These are phyloP conservation scores for Ophiostoma montium DNA, from an alignment of 2,329 filamentous ascomycete species.

Conservation along the genomic window DNA sequence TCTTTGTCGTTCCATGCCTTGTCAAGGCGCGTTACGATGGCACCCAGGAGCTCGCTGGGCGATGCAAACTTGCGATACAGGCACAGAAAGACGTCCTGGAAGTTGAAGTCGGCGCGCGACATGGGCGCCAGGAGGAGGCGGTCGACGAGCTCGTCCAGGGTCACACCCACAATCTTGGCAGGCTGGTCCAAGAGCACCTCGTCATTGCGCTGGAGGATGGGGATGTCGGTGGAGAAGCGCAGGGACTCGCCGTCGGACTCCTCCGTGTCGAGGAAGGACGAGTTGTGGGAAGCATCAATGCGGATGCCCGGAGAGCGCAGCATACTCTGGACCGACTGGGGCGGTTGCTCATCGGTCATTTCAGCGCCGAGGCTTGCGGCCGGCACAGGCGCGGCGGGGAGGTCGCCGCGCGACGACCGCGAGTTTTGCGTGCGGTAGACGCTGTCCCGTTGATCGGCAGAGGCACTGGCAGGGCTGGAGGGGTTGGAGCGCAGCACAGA, in stretches of 20 bases:
- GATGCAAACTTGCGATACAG: conserved; percentile 88
- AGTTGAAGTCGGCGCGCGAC: conserved; percentile 80
- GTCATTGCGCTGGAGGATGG: conserved; percentile 51
- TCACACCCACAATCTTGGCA: conserved; percentile 36
- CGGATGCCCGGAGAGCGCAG: conserved; percentile 38
- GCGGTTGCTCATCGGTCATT: conserved; percentile 30
- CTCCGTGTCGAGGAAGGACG: conserved; percentile 49
- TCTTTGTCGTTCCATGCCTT: conserved; percentile 50
- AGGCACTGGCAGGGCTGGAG: conserved; percentile 23
- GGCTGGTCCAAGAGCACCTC: conserved; percentile 44
- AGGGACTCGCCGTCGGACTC: conserved; percentile 56
- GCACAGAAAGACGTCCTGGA: conserved; percentile 76
- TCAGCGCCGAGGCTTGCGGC: conserved; percentile 19
- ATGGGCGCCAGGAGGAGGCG: conserved; percentile 71
- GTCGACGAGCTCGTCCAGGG: conserved; percentile 65
- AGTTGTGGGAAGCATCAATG: conserved; percentile 34
- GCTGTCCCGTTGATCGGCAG: conserved; percentile 17
- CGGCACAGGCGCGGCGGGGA: conserved; percentile 18
- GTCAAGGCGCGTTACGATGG: conserved; percentile 66
- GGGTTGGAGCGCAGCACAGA: conserved; percentile 43
- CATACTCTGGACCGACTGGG: conserved; percentile 34
- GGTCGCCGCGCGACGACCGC: conserved; percentile 35
- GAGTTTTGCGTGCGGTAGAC: conserved; percentile 27
- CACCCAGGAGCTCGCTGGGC: conserved; percentile 61
- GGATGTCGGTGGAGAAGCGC: conserved; percentile 51